A percentile compares a stretch with the other conserved stretches of the same genome.
Conservation (phyloP, 2,329 filamentous ascomycete genomes). For the Emergomyces orientalis region DNA sequence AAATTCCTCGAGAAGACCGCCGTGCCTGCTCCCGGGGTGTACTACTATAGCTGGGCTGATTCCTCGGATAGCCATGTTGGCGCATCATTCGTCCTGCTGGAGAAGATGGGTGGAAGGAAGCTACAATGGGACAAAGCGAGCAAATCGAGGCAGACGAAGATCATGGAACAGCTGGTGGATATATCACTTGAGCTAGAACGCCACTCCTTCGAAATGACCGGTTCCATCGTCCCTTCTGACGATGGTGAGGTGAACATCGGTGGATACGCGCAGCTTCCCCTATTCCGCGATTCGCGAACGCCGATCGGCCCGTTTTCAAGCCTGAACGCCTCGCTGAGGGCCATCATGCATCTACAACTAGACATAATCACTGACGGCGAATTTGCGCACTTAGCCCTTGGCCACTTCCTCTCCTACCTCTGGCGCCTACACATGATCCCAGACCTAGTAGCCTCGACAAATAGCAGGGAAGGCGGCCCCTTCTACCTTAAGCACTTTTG, state of each 20-base stretch:
- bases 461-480: conserved; percentile 5
- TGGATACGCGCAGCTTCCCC: conserved; percentile 1
- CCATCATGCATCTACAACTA: conserved; percentile 6
- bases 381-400: not conserved
- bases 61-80: not conserved
- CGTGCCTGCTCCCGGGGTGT: conserved; percentile 6
- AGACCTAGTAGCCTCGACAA: not conserved
- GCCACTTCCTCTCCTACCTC: conserved; percentile 8
- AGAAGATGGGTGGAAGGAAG: conserved; percentile 3
- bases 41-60: conserved; percentile 4
- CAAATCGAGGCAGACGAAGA: not conserved
- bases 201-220: conserved; percentile 5
- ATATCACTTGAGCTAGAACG: conserved; percentile 6
- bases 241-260: conserved; percentile 1
- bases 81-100: conserved; percentile 1
- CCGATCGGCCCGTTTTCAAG: conserved; percentile 7
- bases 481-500: conserved; percentile 6
- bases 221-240: conserved; percentile 6
- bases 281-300: conserved; percentile 4
- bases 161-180: conserved; percentile 7
- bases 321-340: not conserved
- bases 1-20: conserved; percentile 7
- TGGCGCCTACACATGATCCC: conserved; percentile 6
- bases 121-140: conserved; percentile 4
- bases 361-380: conserved; percentile 6